These are phyloP conservation scores for Yamadazyma kanchanaburiensis DNA, from an alignment of 1,139 yeast species.

Conservation along the genomic window DNA sequence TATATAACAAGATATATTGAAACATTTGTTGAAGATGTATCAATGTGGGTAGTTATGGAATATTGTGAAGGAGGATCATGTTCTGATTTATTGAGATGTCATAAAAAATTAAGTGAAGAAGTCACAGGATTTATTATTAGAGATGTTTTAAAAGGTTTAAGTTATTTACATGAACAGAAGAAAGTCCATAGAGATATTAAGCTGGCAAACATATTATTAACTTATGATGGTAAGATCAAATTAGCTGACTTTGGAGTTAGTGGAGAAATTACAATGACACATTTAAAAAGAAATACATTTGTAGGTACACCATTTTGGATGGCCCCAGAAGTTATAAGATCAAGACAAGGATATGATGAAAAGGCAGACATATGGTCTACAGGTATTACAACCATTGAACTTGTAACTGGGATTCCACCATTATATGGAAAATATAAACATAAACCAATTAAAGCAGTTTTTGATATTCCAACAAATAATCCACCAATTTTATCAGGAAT, in stretches of 20 bases:
- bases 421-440: constrained; percentile 66
- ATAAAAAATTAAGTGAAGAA: constrained; percentile 52
- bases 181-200: constrained; percentile 85
- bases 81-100: constrained; percentile 61
- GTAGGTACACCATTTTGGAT: constrained; percentile 94
- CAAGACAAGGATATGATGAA: constrained; percentile 59
- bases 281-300: constrained; percentile 61
- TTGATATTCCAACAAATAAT: constrained; percentile 64
- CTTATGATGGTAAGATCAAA: constrained; percentile 60
- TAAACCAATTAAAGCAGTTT: constrained; percentile 69
- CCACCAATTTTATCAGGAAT: constrained; percentile 58
- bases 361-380: constrained; percentile 89
- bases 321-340: constrained; percentile 80
- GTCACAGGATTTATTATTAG: constrained; percentile 56
- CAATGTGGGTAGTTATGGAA: constrained; percentile 90
- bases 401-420: constrained; percentile 74
- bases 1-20: constrained; percentile 64
- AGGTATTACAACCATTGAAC: constrained; percentile 78
- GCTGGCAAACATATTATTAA: constrained; percentile 75
- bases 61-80: constrained; percentile 92
- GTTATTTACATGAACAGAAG: constrained; percentile 66
- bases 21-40: constrained; percentile 58
- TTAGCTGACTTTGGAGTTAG: constrained; percentile 88
- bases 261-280: constrained; percentile 67
- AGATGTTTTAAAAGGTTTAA: constrained; percentile 61